Base-by-base conservation (phyloP, 192 early-diverging fungal species). In the Backusella tarrabulga region DNA sequence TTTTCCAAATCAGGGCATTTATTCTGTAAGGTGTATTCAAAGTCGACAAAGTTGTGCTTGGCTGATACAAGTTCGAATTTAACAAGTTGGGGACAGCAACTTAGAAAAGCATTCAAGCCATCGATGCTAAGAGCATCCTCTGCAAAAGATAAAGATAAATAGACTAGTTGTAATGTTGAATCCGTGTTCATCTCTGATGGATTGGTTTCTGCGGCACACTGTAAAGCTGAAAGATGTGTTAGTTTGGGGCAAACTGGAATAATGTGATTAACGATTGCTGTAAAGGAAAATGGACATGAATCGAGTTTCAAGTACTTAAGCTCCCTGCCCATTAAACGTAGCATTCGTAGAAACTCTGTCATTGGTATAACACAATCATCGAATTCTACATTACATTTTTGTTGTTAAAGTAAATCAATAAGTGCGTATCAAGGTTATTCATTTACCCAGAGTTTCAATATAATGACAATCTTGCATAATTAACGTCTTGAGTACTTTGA, bases 371-470 rank as follows among this genome's bases (percentile, higher is more conserved):
- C 38, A 66, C 73, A 66, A 29, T 34, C 34, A 21, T 23, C 35
- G n/a, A 74, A 40, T 40, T 56, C 73, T 74, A 26, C 29, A 23
- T 12, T 35, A 2, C 0, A 35, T 17, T 44, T 12, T 32, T 32
- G 29, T 32, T 40, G 38, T 12, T 40, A 40, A 40, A 1, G 2
- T 40, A 0, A 12, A 40, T 11, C 38, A 3, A 40, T 12, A 40
- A 12, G 11, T 40, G 38, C 38, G 11, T 11, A 12, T 40, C 38
- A 40, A 12, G 11, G 11, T 7, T 12, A 40, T 12, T 32, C 15
- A 40, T 44, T 52, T 74, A 74, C 73, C 52, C 41, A 74, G 34
- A 4, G 36, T 32, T 38, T 74, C 73, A 21, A 74, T 66, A 40
- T 74, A 74, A 4, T 74, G 73, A 17, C 36, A 56, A 44, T 74